These are phyloP conservation scores for Xerocomellus amylosporus DNA, from an alignment of 768 basidiomycete species.

Conservation along the genomic window DNA sequence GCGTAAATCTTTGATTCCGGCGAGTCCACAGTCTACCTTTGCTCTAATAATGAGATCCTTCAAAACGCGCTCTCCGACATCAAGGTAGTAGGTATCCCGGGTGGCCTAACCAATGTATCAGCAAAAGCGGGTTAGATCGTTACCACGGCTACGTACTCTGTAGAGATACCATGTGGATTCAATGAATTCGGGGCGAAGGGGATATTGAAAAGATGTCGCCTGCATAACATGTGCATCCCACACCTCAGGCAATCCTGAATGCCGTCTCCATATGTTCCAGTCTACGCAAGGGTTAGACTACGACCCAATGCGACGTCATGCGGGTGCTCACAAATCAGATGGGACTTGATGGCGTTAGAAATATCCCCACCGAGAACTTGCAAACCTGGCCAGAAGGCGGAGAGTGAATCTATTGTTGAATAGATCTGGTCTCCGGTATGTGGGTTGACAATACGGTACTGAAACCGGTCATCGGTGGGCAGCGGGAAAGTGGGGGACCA, in stretches of 20 bases:
- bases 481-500: neutral
- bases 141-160: slow-evolving; percentile 46
- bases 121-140: neutral
- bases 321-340: slow-evolving; percentile 69
- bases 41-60: slow-evolving; percentile 70
- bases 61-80: slow-evolving; percentile 83
- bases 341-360: slow-evolving; percentile 88
- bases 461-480: slow-evolving; percentile 3
- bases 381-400: slow-evolving; percentile 96
- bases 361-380: slow-evolving; percentile 86
- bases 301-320: neutral
- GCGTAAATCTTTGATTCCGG: slow-evolving; percentile 76
- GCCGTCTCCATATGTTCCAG: slow-evolving; percentile 89
- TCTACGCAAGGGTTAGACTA: slow-evolving; percentile 42
- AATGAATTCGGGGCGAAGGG: slow-evolving; percentile 86
- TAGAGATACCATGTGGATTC: slow-evolving; percentile 98
- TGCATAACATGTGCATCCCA: slow-evolving; percentile 76
- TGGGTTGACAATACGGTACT: slow-evolving; percentile 90
- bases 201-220: slow-evolving; percentile 76
- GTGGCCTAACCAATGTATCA: slow-evolving; percentile 63
- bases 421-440: slow-evolving; percentile 70
- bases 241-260: slow-evolving; percentile 88
- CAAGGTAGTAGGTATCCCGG: slow-evolving; percentile 86
- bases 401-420: slow-evolving; percentile 86
- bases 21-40: slow-evolving; percentile 83